These are phyloP conservation scores for Gastrolobium villosum DNA, from an alignment of 306 rosid genomes.

Conservation along the genomic window DNA sequence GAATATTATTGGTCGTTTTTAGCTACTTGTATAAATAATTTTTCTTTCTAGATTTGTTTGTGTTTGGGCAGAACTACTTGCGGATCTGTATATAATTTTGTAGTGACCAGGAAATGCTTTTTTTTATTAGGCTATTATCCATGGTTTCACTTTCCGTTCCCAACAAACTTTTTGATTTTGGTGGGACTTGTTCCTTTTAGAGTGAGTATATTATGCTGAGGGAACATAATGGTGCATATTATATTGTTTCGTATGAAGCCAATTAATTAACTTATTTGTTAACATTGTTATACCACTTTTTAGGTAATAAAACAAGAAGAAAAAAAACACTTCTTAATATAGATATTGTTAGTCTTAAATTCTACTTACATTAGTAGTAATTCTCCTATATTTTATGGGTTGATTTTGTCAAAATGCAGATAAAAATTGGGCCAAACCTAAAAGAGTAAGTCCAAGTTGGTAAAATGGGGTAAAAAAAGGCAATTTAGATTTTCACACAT, in stretches of 20 bases:
- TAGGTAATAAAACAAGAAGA: background rate
- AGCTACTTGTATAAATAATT: conserved; percentile 32
- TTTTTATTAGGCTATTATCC: too few species aligned
- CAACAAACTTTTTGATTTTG: background rate
- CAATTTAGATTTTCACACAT: too few species aligned
- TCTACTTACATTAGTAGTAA: too few species aligned
- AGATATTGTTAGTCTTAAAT: too few species aligned
- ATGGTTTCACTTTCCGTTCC: background rate
- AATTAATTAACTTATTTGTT: background rate
- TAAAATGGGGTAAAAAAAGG: too few species aligned
- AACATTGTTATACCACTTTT: background rate
- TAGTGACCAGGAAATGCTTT: background rate
- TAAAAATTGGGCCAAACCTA: too few species aligned
- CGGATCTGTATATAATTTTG: background rate
- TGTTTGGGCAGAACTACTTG: conserved; percentile 17
- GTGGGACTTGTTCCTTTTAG: background rate
- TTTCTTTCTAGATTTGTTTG: background rate
- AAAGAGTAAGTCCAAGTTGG: too few species aligned
- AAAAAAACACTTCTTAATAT: background rate
- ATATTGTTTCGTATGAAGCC: background rate
- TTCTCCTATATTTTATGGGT: too few species aligned
- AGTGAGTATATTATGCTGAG: background rate
- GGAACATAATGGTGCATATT: background rate
- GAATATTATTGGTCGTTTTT: conserved; percentile 3
- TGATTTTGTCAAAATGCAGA: too few species aligned